These are phyloP conservation scores for Ceratobasidium papillatum DNA, from an alignment of 1,284 basidiomycete species.

Conservation along the genomic window DNA sequence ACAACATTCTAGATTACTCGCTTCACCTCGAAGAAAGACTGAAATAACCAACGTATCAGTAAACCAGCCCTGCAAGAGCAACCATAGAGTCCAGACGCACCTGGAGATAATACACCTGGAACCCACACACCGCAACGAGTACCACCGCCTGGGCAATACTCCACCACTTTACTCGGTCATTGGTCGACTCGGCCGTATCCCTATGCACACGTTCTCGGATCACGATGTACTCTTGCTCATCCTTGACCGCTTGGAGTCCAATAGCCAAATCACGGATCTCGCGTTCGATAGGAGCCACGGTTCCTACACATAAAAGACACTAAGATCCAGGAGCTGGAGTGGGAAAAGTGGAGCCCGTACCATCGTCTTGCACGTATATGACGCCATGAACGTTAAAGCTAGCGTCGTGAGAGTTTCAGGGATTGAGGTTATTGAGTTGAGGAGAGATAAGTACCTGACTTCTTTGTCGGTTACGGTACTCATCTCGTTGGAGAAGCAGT, in stretches of 20 bases:
- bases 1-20: conserved; percentile 74
- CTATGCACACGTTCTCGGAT: conserved; percentile 92
- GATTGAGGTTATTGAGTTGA: not conserved
- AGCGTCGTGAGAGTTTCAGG: conserved; percentile 15
- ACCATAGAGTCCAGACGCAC: conserved; percentile 56
- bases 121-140: conserved; percentile 86
- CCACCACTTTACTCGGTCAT: conserved; percentile 99
- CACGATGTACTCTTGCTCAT: conserved; percentile 99
- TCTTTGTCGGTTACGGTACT: conserved; percentile 94
- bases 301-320: conserved; percentile 58
- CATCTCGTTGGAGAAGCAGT: conserved; percentile 99
- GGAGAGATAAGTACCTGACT: conserved; percentile 70
- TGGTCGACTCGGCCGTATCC: conserved; percentile 94
- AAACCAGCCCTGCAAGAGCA: not conserved
- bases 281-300: conserved; percentile 92
- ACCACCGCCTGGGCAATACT: conserved; percentile 90
- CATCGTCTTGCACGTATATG: conserved; percentile 89
- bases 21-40: conserved; percentile 95
- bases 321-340: not conserved
- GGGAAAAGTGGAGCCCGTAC: conserved; percentile 53
- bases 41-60: conserved; percentile 18
- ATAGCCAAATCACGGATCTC: conserved; percentile 92
- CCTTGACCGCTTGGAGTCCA: conserved; percentile 90
- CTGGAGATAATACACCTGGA: conserved; percentile 99
- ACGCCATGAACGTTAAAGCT: conserved; percentile 99